Base-by-base conservation (phyloP, 805 yeast species). In the Ogataea dorogensis region DNA sequence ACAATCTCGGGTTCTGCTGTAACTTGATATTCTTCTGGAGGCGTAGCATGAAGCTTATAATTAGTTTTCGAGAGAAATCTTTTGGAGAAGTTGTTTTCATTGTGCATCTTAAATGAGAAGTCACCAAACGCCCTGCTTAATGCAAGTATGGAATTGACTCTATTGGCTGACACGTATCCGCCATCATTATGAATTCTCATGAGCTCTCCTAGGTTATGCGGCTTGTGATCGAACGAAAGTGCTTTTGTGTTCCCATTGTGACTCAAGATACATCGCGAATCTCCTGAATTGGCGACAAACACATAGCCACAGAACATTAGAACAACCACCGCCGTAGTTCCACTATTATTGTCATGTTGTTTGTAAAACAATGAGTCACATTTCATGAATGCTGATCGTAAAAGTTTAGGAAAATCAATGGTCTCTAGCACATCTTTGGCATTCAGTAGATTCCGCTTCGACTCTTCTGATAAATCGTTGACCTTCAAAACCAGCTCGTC, bases 1-100 rank as follows among this genome's bases (percentile, higher is more conserved):
- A 83, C 64, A 2, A 82, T 73, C 49, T 84, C 94, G 0, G 94
- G 94, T 50, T 80, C 86, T 20, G 78, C 85, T 1, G 88, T 82
- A 17, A 84, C 93, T 48, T 82, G 82, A 34, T 82, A 79, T 53
- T 84, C 91, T 59, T 81, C 85, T 7, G 84, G 79, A 1, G 66
- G 77, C 32, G 54, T 62, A 48, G 55, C 52, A 51, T 43, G 58
- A 40, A 41, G 63, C 56, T 26, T 38, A 24, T 43, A 39, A 19
- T 43, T 40, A 9, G 50, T 25, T 23, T 38, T 46, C 2, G 52
- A 37, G 4, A 50, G 23, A 24, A 45, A 42, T 20, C 48, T 49
- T 51, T 42, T 46, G 2, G 54, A 38, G 31, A 49, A 49, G 28
- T 54, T 50, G 27, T 47, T 50, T 24, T 45, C 46, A 27, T 54